Evolutionary conservation across 768 basidiomycete genomes (phyloP), one percentile per base, ranked within the genome.

Genomic region (Jaapia argillacea): DNA sequence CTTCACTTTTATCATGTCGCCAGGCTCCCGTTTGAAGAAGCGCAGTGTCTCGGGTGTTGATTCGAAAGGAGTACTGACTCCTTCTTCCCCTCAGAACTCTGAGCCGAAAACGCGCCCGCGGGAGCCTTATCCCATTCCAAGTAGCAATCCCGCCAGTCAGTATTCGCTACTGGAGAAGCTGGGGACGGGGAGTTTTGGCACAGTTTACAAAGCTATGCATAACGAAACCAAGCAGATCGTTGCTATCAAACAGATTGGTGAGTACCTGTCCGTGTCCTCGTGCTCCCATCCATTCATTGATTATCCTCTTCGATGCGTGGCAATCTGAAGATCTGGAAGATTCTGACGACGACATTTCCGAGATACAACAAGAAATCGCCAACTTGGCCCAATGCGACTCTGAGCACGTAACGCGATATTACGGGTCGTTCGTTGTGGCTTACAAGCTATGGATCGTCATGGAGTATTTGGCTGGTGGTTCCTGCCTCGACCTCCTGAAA

Each of bases 391-490:
- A 87, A 52, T 94, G 92, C 66, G 91, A 93, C 59, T 97, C 93
- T 4, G 90, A 92, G 65, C 91, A 89, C 61, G 89, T 99, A 42
- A 98, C 96, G 33, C 74, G 85, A 37, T 98, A 98, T 61, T 97
- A 96, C 55, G 93, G 91, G 36, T 92, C 90, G 39, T 99, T 99
- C 62, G 90, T 99, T 43, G 81, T 90, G 51, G 81, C 86, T 26
- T 98, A 94, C 71, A 94, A 97, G 63, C 71, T 99, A 20, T 99
- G 96, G 96, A 99, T 99, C 57, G 68, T 99, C 55, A 98, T 99
- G 96, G 96, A 99, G 63, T 99, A 90, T 64, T 82, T 98, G 43
- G 92, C 91, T 0, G 96, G 96, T 35, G 96, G 96, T n/a, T 96
- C 92, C 22, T 97, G 96, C 65, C 76, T 97, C 43, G 96, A 98